Evolutionary conservation across 2,329 filamentous ascomycete species (phyloP), one percentile per base, ranked within the genome.

Genomic region (Pseudogymnoascus sp.): DNA sequence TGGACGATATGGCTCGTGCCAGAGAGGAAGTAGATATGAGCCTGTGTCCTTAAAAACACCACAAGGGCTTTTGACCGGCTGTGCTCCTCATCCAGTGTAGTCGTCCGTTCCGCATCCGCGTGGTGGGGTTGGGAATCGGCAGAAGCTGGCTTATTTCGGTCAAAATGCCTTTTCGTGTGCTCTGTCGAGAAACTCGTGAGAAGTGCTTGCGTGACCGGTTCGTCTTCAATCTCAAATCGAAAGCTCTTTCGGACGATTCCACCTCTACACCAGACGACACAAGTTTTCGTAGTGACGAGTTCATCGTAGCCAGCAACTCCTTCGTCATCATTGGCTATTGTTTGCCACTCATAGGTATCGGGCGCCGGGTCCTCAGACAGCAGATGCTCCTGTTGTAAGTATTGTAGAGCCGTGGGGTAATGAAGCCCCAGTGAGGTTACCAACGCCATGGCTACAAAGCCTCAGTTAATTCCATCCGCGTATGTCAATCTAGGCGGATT

Each of bases 391-490:
- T 88, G 82, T 69, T 96, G 84, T 67, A 96, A 87, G 79, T 95
- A 91, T 66, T 85, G 86, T 67, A 97, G 82, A 67, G 89, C 92
- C 66, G 89, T 85, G 65, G 96, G 93, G 78, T 89, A 87, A 79
- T 97, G 93, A 73, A 96, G 82, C 75, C 95, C 95, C 72, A 97
- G 84, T 68, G 93, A 97, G 76, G 86, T 90, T 77, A 97, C 86
- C 73, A 89, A 87, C 70, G 93, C 93, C 96, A 99, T 99, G 31
- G 16, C 50, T 63, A 59, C 28, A 34, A 53, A n/a, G 28, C 59
- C 50, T 56, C 50, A 56, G 28, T 56, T 56, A 34, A 11, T 56
- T 36, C 28, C 50, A 56, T 56, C 28, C 11, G 28, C 28, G 50
- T 56, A 21, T 56, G 16, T 56, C n/a, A 56, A 36, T 56, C 50